phyloP scores from a whole-genome alignment of 257 asterid genomes.

The Plantago major region DNA sequence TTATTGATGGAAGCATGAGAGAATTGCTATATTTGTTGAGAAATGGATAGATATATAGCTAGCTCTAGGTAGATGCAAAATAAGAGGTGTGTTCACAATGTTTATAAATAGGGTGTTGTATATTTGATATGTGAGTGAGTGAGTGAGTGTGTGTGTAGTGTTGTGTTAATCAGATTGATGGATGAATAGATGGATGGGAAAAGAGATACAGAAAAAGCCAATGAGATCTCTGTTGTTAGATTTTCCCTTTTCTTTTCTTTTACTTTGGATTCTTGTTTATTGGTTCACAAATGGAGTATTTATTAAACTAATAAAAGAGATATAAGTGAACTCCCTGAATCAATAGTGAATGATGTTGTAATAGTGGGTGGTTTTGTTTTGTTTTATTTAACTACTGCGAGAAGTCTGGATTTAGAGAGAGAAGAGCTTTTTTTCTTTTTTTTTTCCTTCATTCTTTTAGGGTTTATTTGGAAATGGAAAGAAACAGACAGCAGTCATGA shows the following conservation, averaged over 20 bases:
- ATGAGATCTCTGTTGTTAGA: conserved; percentile 19
- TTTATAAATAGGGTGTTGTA: conserved; percentile 21
- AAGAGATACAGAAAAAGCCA: background rate
- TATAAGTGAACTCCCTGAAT: background rate
- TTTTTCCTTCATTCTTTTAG: conserved; percentile 17
- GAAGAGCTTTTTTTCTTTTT: conserved; percentile 13
- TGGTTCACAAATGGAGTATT: conserved; percentile 3
- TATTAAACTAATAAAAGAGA: background rate
- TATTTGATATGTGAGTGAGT: conserved; percentile 19
- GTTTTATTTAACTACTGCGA: conserved; percentile 23
- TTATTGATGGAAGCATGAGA: conserved; percentile 43
- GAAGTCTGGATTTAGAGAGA: conserved; percentile 22
- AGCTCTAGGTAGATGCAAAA: background rate
- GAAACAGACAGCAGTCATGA: conserved; percentile 39
- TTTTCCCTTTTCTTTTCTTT: background rate
- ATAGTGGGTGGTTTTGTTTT: conserved; percentile 23
- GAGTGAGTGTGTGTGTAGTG: no score
- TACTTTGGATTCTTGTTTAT: background rate
- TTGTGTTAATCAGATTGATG: conserved; percentile 33
- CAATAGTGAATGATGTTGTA: background rate
- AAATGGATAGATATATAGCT: conserved; percentile 1
- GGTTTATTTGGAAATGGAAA: conserved; percentile 46
- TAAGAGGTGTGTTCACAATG: conserved; percentile 13
- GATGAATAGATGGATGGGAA: conserved; percentile 25
- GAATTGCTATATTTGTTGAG: conserved; percentile 49